A percentile compares a stretch with the other conserved stretches of the same genome.
Evolutionary conservation across 371 early-diverging fungal genomes (phyloP).

Genomic region (Mortierella sp.): DNA sequence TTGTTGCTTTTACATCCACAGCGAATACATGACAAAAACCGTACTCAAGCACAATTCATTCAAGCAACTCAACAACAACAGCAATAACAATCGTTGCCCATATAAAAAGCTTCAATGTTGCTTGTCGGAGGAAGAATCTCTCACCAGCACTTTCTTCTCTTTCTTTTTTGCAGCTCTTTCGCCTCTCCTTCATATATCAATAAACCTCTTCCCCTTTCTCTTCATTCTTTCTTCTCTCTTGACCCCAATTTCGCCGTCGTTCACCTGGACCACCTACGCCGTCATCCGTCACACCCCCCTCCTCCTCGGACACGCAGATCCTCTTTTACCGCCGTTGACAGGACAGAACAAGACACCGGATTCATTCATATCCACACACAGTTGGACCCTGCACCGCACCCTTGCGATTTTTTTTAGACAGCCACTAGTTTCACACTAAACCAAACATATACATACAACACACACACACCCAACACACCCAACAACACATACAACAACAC

Average conservation of each 20-base stretch:
- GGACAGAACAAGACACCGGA: background rate
- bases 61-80: background rate
- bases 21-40: background rate
- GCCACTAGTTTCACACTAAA: constrained; percentile 11
- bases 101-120: no score
- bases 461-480: background rate
- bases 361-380: background rate
- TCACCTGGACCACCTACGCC: background rate
- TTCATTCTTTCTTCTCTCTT: background rate
- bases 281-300: background rate
- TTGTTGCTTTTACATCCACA: background rate
- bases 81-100: no score
- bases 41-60: background rate
- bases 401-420: background rate
- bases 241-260: background rate
- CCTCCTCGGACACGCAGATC: background rate
- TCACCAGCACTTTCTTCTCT: background rate
- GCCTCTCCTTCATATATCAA: background rate
- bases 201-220: background rate
- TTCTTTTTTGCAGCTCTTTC: background rate
- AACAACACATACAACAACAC: background rate
- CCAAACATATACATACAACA: background rate
- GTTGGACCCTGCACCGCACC: constrained; percentile 11
- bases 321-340: background rate
- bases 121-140: no score